Percentiles rank a stretch among this genome's conserved stretches.
phyloP scores from a whole-genome alignment of 345 rosid genomes.

The Eucalyptus pumila region DNA sequence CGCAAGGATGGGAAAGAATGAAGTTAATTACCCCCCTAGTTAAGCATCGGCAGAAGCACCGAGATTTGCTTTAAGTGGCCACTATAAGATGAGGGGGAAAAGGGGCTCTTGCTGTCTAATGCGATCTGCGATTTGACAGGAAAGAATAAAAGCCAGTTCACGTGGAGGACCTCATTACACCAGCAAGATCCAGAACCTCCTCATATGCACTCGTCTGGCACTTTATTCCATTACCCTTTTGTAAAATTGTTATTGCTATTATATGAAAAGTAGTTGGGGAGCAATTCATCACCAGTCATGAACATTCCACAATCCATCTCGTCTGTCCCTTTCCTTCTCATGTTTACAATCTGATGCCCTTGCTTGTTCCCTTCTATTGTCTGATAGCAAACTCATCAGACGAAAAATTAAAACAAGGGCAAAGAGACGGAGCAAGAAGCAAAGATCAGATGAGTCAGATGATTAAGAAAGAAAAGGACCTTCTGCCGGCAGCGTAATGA shows the following conservation, averaged over 20 bases:
- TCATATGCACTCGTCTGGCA: not conserved
- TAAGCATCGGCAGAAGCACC: not conserved
- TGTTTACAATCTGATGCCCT: not conserved
- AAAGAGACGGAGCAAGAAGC: not conserved
- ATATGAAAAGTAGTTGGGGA: not conserved
- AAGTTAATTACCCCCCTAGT: not conserved
- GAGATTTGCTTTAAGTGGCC: not conserved
- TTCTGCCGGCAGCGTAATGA: not conserved
- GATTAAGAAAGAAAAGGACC: not conserved
- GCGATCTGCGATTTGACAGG: not conserved
- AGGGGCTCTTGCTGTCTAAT: not conserved
- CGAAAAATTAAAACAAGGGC: not conserved
- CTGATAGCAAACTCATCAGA: not conserved
- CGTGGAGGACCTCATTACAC: not conserved
- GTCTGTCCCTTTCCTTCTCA: not conserved
- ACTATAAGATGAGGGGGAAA: too few relatives aligned
- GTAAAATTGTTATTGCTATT: not conserved
- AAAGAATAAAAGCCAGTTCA: not conserved
- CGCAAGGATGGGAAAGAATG: not conserved
- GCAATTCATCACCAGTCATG: not conserved
- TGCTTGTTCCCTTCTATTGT: not conserved
- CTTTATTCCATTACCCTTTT: not conserved
- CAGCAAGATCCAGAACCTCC: not conserved
- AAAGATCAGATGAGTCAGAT: not conserved
- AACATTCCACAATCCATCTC: not conserved